Conservation (phyloP, 169 alveolate species). For the Eimeria maxima region DNA sequence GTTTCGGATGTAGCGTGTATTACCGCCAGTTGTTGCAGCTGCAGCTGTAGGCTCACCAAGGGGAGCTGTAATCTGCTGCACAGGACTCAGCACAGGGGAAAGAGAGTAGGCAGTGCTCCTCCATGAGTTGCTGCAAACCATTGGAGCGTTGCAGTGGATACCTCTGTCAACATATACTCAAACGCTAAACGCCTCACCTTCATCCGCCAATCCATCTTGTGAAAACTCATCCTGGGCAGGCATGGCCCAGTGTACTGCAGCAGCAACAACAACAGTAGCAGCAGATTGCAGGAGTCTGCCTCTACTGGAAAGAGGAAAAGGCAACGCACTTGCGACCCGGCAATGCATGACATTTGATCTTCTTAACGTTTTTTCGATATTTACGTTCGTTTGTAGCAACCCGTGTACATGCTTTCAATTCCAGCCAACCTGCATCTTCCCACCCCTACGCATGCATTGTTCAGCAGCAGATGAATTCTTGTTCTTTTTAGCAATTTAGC, state of each 20-base stretch:
- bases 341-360: neutral
- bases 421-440: conserved; percentile 51
- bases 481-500: too few relatives aligned
- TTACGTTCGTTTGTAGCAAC: neutral
- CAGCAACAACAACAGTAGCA: too few relatives aligned
- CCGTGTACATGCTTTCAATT: neutral
- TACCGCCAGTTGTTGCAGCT: neutral
- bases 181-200: neutral
- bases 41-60: conserved; percentile 40
- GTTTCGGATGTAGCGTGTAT: too few relatives aligned
- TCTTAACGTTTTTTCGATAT: neutral
- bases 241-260: conserved; percentile 73
- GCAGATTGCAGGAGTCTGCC: too few relatives aligned
- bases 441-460: conserved; percentile 50
- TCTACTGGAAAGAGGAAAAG: neutral
- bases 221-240: conserved; percentile 74
- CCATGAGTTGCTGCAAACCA: conserved; percentile 32
- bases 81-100: conserved; percentile 65
- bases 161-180: too few relatives aligned
- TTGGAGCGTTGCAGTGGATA: neutral
- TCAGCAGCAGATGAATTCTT: too few relatives aligned
- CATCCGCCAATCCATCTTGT: conserved; percentile 24
- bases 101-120: conserved; percentile 66
- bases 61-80: conserved; percentile 5
- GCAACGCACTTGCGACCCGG: conserved; percentile 26